phyloP scores from a whole-genome alignment of 1,284 basidiomycete species.

The Rhodotorula sp. region DNA sequence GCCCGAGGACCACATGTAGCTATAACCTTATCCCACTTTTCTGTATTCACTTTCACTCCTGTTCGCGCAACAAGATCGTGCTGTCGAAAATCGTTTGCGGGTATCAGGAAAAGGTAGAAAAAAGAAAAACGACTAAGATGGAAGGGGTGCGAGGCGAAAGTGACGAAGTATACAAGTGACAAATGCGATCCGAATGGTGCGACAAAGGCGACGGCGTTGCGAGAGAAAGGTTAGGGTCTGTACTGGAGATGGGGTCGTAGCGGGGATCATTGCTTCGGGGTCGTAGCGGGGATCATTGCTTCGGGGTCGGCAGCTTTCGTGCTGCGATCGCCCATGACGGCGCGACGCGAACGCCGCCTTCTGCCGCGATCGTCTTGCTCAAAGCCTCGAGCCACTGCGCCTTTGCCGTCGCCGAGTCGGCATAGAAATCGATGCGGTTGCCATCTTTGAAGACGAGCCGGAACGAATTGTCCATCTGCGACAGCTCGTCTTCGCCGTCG shows the following conservation, averaged over 20 bases:
- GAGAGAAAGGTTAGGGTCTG: background rate
- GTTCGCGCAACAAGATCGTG: too few relatives aligned
- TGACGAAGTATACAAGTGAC: background rate
- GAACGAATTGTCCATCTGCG: constrained; percentile 75
- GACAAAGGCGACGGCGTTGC: background rate
- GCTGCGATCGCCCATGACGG: constrained; percentile 37
- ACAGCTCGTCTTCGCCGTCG: constrained; percentile 59
- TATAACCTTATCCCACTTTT: too few relatives aligned
- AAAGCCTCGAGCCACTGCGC: constrained; percentile 61
- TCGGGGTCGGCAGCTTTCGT: constrained; percentile 17
- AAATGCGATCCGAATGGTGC: background rate
- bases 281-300: constrained; percentile 9
- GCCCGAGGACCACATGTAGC: background rate
- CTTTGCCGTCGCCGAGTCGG: constrained; percentile 87
- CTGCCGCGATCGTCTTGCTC: constrained; percentile 3
- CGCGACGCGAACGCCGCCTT: constrained; percentile 17
- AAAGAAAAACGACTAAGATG: background rate
- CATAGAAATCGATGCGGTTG: constrained; percentile 83
- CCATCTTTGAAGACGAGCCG: constrained; percentile 74
- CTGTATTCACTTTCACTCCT: too few relatives aligned
- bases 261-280: constrained; percentile 5
- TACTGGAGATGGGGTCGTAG: background rate
- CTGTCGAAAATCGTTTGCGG: background rate
- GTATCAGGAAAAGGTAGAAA: background rate
- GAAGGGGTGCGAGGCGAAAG: background rate